Evolutionary conservation across 768 basidiomycete species (phyloP), one percentile per base, ranked within the genome.

Genomic region (Sporobolomyces phaffii): DNA sequence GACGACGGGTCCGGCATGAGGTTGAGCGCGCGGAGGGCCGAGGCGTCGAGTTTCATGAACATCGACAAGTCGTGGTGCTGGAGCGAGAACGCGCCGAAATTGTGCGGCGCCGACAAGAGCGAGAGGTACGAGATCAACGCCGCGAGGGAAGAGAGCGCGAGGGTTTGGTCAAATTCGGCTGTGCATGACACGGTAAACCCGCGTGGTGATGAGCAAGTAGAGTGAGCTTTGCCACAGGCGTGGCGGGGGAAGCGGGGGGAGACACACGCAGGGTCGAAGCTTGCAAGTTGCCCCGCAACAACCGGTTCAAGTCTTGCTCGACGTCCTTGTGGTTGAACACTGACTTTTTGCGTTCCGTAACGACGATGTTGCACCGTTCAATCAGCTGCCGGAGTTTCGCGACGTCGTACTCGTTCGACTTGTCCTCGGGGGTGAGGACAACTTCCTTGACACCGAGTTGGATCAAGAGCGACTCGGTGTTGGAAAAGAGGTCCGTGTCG

Each of bases 371-470:
- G 73, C 93, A 97, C 18, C 94, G 82, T 63, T 97, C 94, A 47
- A 98, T 78, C 14, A 98, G 85, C 7, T 86, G 85, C 77, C 94
- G 96, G 70, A 86, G 57, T 59, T 66, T 69, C 38, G 31, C 85
- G 40, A 96, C 79, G 70, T 98, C 94, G 60, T 92, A 81, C 74
- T 97, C 91, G 0, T 71, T 74, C 31, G 70, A 58, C 67, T 78
- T 78, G 54, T 74, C 74, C 44, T 75, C 73, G 11, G 54, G 63
- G 5, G 72, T 88, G 81, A 98, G 80, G 60, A 98, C 82, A 5
- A 91, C 91, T 78, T 99, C 96, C 76, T 98, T 98, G n/a, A 91
- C 90, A 0, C 91, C 92, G 3, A 98, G 83, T 76, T 99, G 96
- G 65, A 98, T 98, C 40, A 97, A 80, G 38, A 98, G 83, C 2